Percentiles rank a stretch among this genome's conserved stretches.
Evolutionary conservation across 2,329 filamentous ascomycete species (phyloP).

Genomic region (Tolypocladium tundrense): DNA sequence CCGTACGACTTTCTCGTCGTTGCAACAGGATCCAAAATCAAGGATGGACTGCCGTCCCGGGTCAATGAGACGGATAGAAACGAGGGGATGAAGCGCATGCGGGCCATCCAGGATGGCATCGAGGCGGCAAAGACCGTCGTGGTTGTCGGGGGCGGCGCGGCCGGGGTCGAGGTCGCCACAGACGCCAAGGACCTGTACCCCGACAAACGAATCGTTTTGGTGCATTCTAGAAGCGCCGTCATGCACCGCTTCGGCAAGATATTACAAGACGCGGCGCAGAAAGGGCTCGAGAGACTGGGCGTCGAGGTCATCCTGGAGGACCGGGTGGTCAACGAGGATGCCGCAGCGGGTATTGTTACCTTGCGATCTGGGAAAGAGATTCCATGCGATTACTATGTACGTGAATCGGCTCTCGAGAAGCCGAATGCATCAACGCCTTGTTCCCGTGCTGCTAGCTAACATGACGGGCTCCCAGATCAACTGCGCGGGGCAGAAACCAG

Average conservation of each 20-base stretch:
- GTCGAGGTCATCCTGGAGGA: constrained; percentile 42
- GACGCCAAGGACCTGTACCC: constrained; percentile 48
- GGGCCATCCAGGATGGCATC: constrained; percentile 34
- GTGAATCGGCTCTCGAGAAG: constrained; percentile 3
- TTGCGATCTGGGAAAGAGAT: constrained; percentile 33
- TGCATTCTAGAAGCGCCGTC: constrained; percentile 44
- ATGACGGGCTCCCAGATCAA: constrained; percentile 31
- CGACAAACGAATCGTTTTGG: constrained; percentile 43
- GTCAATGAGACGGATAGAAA: constrained; percentile 30
- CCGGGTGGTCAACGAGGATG: constrained; percentile 27
- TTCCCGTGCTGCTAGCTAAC: neutral
- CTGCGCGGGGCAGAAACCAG: constrained; percentile 49
- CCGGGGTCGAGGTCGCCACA: constrained; percentile 50
- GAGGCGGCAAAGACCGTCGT: constrained; percentile 31
- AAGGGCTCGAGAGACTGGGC: constrained; percentile 33
- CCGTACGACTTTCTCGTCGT: constrained; percentile 46
- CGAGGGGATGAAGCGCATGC: constrained; percentile 31
- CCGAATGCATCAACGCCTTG: neutral
- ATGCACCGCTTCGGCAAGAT: constrained; percentile 41
- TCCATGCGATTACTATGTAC: constrained; percentile 40
- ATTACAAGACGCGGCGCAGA: constrained; percentile 26
- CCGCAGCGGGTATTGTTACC: constrained; percentile 26
- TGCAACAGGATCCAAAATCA: constrained; percentile 42
- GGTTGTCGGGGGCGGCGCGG: constrained; percentile 49
- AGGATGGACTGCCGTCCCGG: constrained; percentile 35